phyloP scores from a whole-genome alignment of 2,329 filamentous ascomycete species.

The Xylaria sp. region DNA sequence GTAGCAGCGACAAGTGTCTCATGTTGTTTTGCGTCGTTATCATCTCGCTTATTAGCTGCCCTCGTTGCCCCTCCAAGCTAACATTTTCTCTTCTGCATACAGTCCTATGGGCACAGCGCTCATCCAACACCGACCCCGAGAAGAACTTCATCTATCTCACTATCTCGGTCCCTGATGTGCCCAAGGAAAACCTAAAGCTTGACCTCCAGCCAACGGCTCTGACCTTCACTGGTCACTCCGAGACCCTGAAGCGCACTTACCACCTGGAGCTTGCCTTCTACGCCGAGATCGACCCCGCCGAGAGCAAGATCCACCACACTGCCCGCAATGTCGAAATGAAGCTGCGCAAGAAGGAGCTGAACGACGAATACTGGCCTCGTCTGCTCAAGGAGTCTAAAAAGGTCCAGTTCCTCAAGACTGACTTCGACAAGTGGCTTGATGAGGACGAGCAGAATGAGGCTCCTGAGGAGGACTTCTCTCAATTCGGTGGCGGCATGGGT shows the following conservation, averaged over 20 bases:
- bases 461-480: conserved; percentile 76
- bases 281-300: conserved; percentile 83
- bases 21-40: neutral
- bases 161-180: conserved; percentile 84
- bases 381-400: conserved; percentile 89
- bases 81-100: conserved; percentile 15
- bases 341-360: conserved; percentile 94
- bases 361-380: conserved; percentile 93
- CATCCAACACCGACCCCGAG: conserved; percentile 72
- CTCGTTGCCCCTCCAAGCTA: conserved; percentile 18
- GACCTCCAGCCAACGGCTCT: conserved; percentile 78
- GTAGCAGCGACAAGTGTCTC: neutral
- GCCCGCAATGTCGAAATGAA: conserved; percentile 86
- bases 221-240: conserved; percentile 80
- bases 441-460: conserved; percentile 97
- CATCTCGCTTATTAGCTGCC: neutral
- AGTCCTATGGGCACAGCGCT: conserved; percentile 99
- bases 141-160: conserved; percentile 97
- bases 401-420: conserved; percentile 94
- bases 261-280: conserved; percentile 85
- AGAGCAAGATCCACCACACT: conserved; percentile 87
- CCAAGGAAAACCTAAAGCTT: conserved; percentile 74
- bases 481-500: conserved; percentile 69
- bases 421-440: conserved; percentile 99
- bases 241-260: conserved; percentile 85